A percentile compares a stretch with the other conserved stretches of the same genome.
phyloP scores from a whole-genome alignment of 345 rosid species.

The Pugionium cornutum region DNA sequence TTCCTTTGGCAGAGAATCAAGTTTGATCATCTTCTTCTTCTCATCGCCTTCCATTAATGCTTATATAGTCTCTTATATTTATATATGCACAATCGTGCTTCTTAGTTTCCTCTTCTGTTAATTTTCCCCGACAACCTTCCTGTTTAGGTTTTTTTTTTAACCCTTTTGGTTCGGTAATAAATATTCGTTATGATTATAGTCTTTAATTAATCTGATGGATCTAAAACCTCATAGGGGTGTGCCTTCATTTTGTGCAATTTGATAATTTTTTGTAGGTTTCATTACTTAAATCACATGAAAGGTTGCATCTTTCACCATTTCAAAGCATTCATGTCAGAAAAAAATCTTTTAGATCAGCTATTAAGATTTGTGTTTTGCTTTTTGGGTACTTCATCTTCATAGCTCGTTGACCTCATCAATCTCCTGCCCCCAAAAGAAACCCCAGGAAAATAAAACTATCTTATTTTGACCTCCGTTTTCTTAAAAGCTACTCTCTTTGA shows the following conservation, averaged over 20 bases:
- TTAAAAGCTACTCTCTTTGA: background rate
- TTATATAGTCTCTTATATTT: slow-evolving; percentile 4
- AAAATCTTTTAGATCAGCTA: slow-evolving; percentile 22
- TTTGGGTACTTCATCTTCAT: slow-evolving; percentile 22
- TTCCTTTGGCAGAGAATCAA: slow-evolving; percentile 42
- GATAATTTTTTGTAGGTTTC: slow-evolving; percentile 1
- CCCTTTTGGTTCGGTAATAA: slow-evolving; percentile 35
- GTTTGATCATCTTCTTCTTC: slow-evolving; percentile 42
- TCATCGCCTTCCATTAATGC: slow-evolving; percentile 14
- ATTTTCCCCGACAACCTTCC: slow-evolving; percentile 4
- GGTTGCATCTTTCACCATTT: slow-evolving; percentile 21
- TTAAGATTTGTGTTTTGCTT: background rate
- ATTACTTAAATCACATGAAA: background rate
- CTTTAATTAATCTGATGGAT: slow-evolving; percentile 18
- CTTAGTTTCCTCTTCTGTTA: slow-evolving; percentile 4
- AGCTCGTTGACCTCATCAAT: slow-evolving; percentile 40
- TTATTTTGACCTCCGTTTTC: too few relatives aligned
- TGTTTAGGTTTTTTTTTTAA: slow-evolving; percentile 35
- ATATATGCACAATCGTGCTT: background rate
- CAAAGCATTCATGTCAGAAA: slow-evolving; percentile 27
- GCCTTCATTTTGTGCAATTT: slow-evolving; percentile 20
- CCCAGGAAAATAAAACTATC: too few relatives aligned
- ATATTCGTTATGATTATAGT: slow-evolving; percentile 13
- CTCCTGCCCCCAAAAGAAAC: background rate
- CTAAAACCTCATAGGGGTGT: slow-evolving; percentile 20